phyloP scores from a whole-genome alignment of 1,284 basidiomycete genomes.

The Violaceomyces palustris region DNA sequence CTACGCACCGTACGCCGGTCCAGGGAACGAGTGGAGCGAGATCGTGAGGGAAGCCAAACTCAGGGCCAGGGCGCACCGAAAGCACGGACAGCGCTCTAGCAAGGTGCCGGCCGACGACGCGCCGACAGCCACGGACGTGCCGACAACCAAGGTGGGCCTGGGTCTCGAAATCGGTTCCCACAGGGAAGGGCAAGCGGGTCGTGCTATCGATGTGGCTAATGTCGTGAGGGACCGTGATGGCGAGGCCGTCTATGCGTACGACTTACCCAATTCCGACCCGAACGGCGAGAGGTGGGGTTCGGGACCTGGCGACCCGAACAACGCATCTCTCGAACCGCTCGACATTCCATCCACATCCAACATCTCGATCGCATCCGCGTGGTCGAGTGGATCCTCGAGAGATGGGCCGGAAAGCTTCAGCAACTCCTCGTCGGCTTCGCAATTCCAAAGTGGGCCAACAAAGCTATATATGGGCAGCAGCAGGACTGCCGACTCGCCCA shows the following conservation, averaged over 20 bases:
- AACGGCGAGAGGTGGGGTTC: slow-evolving; percentile 39
- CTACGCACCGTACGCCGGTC: slow-evolving; percentile 30
- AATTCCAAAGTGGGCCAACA: too few relatives aligned
- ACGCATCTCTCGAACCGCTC: not conserved
- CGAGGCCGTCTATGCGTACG: not conserved
- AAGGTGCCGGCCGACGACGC: not conserved
- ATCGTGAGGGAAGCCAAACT: slow-evolving; percentile 7
- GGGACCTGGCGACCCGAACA: not conserved
- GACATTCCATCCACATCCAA: not conserved
- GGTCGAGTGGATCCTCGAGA: not conserved
- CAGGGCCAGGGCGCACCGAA: not conserved
- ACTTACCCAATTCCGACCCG: slow-evolving; percentile 34
- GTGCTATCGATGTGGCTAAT: not conserved
- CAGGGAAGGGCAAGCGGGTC: not conserved
- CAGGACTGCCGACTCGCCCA: too few relatives aligned
- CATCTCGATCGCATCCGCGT: not conserved
- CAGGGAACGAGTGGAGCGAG: slow-evolving; percentile 30
- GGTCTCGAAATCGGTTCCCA: slow-evolving; percentile 19
- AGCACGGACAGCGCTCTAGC: not conserved
- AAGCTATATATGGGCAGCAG: too few relatives aligned
- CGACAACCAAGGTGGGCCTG: not conserved
- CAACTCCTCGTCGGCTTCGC: not conserved
- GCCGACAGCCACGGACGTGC: not conserved
- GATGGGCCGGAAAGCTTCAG: not conserved
- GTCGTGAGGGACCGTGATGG: not conserved